These are phyloP conservation scores for Pilatotrama ljubarskyi DNA, from an alignment of 768 basidiomycete species.

Conservation along the genomic window DNA sequence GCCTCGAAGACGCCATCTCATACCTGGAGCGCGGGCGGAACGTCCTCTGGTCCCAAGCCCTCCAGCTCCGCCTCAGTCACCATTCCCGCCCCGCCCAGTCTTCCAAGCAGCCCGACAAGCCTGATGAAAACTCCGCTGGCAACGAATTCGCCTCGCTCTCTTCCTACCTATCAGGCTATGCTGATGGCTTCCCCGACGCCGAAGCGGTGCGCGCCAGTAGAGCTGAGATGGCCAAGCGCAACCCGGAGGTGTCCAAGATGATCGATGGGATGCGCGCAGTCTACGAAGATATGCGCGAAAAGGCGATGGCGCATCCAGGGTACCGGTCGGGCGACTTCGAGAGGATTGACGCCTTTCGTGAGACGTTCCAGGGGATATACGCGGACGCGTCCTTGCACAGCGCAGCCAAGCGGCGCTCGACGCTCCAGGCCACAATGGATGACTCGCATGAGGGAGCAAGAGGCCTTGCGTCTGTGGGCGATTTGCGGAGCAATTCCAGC, in stretches of 20 bases:
- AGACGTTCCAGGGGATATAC: neutral
- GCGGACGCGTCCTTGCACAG: neutral
- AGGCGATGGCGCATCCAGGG: neutral
- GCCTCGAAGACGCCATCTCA: neutral
- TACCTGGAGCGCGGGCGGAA: constrained; percentile 2
- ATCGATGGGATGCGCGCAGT: neutral
- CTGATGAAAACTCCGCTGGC: neutral
- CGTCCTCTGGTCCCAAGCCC: neutral
- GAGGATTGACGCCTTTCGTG: neutral
- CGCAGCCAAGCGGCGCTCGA: neutral
- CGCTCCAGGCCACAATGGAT: neutral
- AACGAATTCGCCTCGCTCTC: neutral
- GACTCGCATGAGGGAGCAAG: neutral
- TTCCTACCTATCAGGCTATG: neutral
- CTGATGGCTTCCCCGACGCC: neutral
- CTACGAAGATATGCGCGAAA: neutral
- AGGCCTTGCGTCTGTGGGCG: neutral
- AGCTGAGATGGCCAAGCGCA: neutral
- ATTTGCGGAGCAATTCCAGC: neutral
- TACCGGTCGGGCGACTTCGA: neutral
- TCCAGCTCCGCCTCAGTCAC: neutral
- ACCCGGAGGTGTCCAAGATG: neutral
- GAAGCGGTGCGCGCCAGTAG: neutral
- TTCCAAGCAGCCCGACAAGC: neutral
- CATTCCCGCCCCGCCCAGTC: neutral